Evolutionary conservation across 108 stramenopile species (phyloP).

Genomic region (Cyclotella sp.): DNA sequence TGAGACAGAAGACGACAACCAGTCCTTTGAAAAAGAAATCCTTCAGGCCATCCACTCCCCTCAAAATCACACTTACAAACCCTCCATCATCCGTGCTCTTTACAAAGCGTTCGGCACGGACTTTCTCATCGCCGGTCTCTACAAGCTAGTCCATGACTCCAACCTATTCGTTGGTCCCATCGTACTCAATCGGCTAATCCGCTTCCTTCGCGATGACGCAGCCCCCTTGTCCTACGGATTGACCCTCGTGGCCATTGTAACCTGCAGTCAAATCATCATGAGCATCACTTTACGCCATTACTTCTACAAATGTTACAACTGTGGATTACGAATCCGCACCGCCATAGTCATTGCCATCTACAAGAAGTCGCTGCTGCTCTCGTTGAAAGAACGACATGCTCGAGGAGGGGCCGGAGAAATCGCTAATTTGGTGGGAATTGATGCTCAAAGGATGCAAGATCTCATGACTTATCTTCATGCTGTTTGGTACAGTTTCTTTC

Average conservation of each 20-base stretch:
- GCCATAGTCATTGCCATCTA: constrained; percentile 86
- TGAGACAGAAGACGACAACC: constrained; percentile 4
- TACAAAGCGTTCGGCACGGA: constrained; percentile 76
- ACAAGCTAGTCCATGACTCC: constrained; percentile 90
- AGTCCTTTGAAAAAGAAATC: constrained; percentile 3
- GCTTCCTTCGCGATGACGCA: constrained; percentile 63
- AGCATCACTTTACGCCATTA: constrained; percentile 90
- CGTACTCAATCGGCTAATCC: constrained; percentile 80
- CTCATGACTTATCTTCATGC: constrained; percentile 86
- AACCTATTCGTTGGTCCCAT: constrained; percentile 89
- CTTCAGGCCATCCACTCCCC: constrained; percentile 7
- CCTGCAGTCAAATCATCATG: constrained; percentile 78
- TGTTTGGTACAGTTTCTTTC: constrained; percentile 82
- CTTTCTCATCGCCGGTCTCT: constrained; percentile 65
- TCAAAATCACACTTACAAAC: constrained; percentile 21
- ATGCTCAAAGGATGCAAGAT: constrained; percentile 89
- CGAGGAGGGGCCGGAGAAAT: constrained; percentile 76
- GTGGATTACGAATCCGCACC: constrained; percentile 86
- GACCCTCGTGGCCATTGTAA: constrained; percentile 62
- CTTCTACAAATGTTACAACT: constrained; percentile 90
- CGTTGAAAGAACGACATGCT: constrained; percentile 68
- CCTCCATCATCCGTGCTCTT: constrained; percentile 64
- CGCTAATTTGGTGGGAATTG: constrained; percentile 92
- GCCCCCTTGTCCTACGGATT: constrained; percentile 67
- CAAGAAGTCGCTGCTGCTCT: constrained; percentile 81